These are phyloP conservation scores for Solanum sparsipilum DNA, from an alignment of 257 asterid species.

Conservation along the genomic window DNA sequence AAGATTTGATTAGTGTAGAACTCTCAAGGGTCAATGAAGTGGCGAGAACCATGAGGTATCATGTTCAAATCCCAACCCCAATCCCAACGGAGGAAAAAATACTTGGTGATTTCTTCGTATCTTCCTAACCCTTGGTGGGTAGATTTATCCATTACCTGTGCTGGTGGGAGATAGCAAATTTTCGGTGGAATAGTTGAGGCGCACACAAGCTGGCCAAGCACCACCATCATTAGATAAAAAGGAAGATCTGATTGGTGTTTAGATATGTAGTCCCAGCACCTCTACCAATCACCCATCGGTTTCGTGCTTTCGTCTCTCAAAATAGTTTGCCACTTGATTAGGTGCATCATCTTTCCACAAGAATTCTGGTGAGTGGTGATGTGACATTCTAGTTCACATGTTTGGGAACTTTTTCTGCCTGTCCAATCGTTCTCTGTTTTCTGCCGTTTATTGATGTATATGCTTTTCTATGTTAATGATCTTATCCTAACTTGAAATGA, in stretches of 20 bases:
- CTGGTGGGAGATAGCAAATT: neutral
- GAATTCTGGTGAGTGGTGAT: no score
- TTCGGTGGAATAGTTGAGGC: neutral
- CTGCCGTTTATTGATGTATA: neutral
- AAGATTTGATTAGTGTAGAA: neutral
- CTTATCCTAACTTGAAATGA: constrained; percentile 26
- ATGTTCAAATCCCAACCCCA: neutral
- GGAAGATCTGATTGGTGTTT: neutral
- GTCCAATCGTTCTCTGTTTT: neutral
- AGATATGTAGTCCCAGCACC: neutral
- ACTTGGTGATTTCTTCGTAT: neutral
- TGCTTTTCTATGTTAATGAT: constrained; percentile 13
- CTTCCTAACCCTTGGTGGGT: neutral
- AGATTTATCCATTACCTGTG: neutral
- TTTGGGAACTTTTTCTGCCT: no score
- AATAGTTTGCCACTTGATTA: no score
- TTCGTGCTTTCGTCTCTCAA: neutral
- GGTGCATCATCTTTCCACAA: neutral
- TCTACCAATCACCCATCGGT: neutral
- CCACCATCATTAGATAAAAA: neutral
- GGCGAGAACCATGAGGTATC: neutral
- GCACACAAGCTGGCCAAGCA: neutral
- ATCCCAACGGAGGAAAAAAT: neutral
- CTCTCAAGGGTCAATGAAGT: neutral
- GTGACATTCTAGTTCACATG: no score